Evolutionary conservation across 1,284 basidiomycete species (phyloP).

Genomic region (Fomitopsis pinicola): DNA sequence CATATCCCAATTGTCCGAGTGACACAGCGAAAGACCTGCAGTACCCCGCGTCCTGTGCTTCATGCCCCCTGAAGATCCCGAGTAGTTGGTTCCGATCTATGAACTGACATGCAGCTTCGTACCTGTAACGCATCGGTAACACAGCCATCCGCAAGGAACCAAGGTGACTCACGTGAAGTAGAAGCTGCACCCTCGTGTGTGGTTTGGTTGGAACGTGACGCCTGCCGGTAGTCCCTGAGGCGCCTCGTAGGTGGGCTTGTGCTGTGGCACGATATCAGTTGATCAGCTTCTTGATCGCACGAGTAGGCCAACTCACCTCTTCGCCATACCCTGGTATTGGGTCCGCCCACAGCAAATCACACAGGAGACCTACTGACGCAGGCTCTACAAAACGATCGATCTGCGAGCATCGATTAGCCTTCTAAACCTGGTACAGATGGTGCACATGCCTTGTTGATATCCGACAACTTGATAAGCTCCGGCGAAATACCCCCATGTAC

Average conservation of each 20-base stretch:
- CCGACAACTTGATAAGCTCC: constrained; percentile 79
- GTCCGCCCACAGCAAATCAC: constrained; percentile 92
- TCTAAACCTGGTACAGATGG: not conserved
- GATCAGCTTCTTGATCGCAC: not conserved
- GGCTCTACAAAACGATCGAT: constrained; percentile 95
- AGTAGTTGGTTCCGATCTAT: constrained; percentile 89
- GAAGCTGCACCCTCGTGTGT: constrained; percentile 90
- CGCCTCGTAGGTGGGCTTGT: constrained; percentile 35
- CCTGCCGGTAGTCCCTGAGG: constrained; percentile 35
- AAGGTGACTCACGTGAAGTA: constrained; percentile 78
- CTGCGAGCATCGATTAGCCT: constrained; percentile 30
- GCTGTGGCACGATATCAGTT: constrained; percentile 12
- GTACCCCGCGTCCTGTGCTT: constrained; percentile 95
- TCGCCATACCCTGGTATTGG: constrained; percentile 63
- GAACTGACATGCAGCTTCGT: constrained; percentile 92
- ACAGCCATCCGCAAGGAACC: not conserved
- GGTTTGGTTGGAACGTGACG: constrained; percentile 79
- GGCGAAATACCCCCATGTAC: constrained; percentile 97
- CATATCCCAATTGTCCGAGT: not conserved
- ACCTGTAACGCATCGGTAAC: constrained; percentile 42
- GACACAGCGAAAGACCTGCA: constrained; percentile 14
- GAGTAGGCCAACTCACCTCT: constrained; percentile 18
- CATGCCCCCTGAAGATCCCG: constrained; percentile 95
- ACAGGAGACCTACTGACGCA: constrained; percentile 88
- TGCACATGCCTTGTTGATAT: constrained; percentile 66